Base-by-base conservation (phyloP, 441 rosid species). In the Erodium trifolium region DNA sequence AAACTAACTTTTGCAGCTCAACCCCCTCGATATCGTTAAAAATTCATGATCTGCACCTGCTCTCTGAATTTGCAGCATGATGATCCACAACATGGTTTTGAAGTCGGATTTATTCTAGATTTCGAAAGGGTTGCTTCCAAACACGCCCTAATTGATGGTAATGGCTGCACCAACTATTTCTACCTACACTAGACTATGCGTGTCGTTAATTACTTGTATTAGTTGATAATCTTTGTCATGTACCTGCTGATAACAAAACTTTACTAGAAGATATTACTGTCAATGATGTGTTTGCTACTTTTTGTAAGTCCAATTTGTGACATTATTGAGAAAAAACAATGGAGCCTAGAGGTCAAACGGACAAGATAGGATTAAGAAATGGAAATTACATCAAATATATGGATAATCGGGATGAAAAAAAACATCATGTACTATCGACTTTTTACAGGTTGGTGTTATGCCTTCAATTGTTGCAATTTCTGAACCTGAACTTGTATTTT, bases 21-120 rank as follows among this genome's bases (percentile, higher is more conserved):
- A 57, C 63, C 11, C 63, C 63, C 3, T 5, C 9, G 10, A 41
- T 41, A 8, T 41, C 45, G 45, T 41, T 41, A 41, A 17, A 57
- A 57, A 57, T 57, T 57, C 63, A 57, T 57, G 11, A 16, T 57
- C 29, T 57, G 63, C 63, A 57, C 27, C 63, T 57, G 63, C 63
- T 17, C 63, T 7, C 63, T 57, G 63, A 55, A 14, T 16, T 55
- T 51, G 17, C 16, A n/a, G 18, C 12, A 8, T 0, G 27, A 23
- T 23, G 27, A 23, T n/a, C n/a, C n/a, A n/a, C n/a, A 57, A 57
- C 63, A n/a, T 57, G 2, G 27, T 18, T 57, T 57, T 57, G 27
- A 57, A 16, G 16, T 57, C 12, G 3, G 18, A 16, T 17, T 7
- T 57, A 7, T 57, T 17, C 63, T 7, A 16, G 63, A 4, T 57